A percentile compares a stretch with the other conserved stretches of the same genome.
Conservation (phyloP, 208 protist species). For the Leptomonas pyrrhocoris region DNA sequence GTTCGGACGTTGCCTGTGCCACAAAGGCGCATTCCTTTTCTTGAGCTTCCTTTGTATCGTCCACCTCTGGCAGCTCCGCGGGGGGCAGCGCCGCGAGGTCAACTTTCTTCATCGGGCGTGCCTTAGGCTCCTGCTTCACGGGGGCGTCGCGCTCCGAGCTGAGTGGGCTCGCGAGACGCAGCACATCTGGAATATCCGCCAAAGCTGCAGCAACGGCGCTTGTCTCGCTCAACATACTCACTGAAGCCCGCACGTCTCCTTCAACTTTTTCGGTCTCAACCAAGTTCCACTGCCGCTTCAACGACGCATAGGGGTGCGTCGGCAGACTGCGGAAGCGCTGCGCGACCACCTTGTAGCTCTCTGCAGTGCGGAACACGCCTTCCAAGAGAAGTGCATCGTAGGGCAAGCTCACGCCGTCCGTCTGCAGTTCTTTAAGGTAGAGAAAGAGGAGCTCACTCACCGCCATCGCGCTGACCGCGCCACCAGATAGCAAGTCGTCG, state of each 20-base stretch:
- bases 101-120: slow-evolving; percentile 54
- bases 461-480: slow-evolving; percentile 42
- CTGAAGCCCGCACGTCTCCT: neutral
- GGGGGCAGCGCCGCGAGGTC: slow-evolving; percentile 69
- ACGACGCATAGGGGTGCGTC: slow-evolving; percentile 18
- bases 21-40: slow-evolving; percentile 54
- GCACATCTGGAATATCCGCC: slow-evolving; percentile 9
- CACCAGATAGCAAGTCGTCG: slow-evolving; percentile 46
- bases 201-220: neutral
- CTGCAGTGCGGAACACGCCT: slow-evolving; percentile 45
- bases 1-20: slow-evolving; percentile 39
- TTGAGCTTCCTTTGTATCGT: slow-evolving; percentile 41
- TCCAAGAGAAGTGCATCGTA: slow-evolving; percentile 73
- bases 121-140: slow-evolving; percentile 59
- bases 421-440: slow-evolving; percentile 44
- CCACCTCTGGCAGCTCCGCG: slow-evolving; percentile 72
- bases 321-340: slow-evolving; percentile 26
- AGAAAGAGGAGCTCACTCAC: slow-evolving; percentile 60
- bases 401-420: slow-evolving; percentile 11
- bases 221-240: slow-evolving; percentile 8
- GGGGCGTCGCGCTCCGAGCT: slow-evolving; percentile 29
- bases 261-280: neutral
- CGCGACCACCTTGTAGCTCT: slow-evolving; percentile 40
- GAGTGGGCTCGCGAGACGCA: slow-evolving; percentile 27
- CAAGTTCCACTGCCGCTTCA: slow-evolving; percentile 15